These are phyloP conservation scores for Candida jianshihensis DNA, from an alignment of 805 yeast genomes.

Conservation along the genomic window DNA sequence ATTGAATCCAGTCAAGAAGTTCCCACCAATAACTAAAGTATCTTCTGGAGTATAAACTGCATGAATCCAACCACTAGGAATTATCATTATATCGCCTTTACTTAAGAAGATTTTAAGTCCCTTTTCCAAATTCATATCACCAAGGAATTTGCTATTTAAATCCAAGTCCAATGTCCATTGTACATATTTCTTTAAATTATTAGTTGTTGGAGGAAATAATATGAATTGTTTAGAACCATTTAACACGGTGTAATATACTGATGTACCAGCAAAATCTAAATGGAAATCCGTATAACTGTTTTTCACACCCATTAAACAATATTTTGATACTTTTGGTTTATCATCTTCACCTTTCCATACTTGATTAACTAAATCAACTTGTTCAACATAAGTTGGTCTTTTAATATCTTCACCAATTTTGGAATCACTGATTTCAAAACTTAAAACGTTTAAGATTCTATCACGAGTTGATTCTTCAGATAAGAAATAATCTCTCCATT, in stretches of 20 bases:
- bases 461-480: conserved; percentile 42
- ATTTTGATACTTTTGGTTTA: conserved; percentile 61
- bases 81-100: conserved; percentile 69
- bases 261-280: conserved; percentile 87
- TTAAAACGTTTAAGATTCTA: conserved; percentile 71
- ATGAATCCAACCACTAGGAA: conserved; percentile 94
- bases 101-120: conserved; percentile 49
- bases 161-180: conserved; percentile 65
- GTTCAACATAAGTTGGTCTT: conserved; percentile 61
- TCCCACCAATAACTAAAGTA: conserved; percentile 82
- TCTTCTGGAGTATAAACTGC: conserved; percentile 80
- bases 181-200: conserved; percentile 54
- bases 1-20: conserved; percentile 63
- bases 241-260: conserved; percentile 80
- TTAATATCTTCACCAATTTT: conserved; percentile 36
- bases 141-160: conserved; percentile 61
- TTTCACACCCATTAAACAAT: conserved; percentile 79
- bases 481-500: conserved; percentile 70
- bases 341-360: conserved; percentile 41
- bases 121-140: conserved; percentile 36
- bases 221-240: conserved; percentile 71
- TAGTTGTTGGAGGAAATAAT: conserved; percentile 68
- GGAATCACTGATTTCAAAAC: conserved; percentile 67
- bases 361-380: conserved; percentile 60
- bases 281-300: conserved; percentile 86